Evolutionary conservation across 2,329 filamentous ascomycete genomes (phyloP).

Genomic region (Fusarium equiseti): DNA sequence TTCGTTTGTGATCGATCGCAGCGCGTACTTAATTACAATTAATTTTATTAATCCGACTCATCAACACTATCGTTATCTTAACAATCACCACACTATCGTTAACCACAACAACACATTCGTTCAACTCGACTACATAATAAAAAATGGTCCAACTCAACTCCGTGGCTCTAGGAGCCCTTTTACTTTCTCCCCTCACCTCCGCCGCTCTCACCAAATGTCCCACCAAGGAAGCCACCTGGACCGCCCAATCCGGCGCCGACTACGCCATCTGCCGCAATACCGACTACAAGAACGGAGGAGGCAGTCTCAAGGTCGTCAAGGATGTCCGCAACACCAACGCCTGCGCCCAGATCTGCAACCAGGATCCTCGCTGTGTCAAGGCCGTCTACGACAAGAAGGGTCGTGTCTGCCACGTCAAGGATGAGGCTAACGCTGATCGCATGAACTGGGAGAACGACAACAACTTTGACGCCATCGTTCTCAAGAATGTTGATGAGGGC

Average conservation of each 20-base stretch:
- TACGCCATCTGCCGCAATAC: conserved; percentile 34
- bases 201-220: conserved; percentile 32
- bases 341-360: conserved; percentile 35
- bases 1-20: conserved; percentile 10
- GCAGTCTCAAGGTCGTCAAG: conserved; percentile 13
- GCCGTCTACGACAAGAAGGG: conserved; percentile 37
- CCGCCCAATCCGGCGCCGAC: conserved; percentile 2
- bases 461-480: conserved; percentile 20
- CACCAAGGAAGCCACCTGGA: conserved; percentile 26
- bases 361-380: conserved; percentile 34
- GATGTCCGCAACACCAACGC: conserved; percentile 22
- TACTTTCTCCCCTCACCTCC: conserved; percentile 23
- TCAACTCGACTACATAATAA: not conserved
- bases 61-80: not conserved
- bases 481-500: conserved; percentile 28
- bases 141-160: conserved; percentile 23
- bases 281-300: conserved; percentile 31
- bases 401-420: conserved; percentile 33
- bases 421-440: conserved; percentile 12
- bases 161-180: conserved; percentile 34
- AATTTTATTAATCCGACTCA: not conserved
- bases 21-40: not conserved
- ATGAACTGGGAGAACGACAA: conserved; percentile 30
- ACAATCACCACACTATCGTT: not conserved
- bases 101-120: not conserved